These are phyloP conservation scores for Fusarium sp. DNA, from an alignment of 2,329 filamentous ascomycete species.

Conservation along the genomic window DNA sequence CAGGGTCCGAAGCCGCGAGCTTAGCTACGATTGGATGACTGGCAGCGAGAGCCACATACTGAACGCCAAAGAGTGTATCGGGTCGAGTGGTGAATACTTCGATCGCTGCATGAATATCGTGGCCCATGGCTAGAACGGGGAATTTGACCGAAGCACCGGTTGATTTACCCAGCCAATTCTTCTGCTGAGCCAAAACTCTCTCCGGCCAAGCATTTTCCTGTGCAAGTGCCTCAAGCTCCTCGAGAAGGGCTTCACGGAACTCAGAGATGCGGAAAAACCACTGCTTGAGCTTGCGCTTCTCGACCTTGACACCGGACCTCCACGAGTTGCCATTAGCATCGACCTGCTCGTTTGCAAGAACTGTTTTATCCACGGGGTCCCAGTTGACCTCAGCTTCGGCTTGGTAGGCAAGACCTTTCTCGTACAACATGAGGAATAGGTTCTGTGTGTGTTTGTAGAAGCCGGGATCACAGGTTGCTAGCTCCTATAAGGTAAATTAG, in stretches of 20 bases:
- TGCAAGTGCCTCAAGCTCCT: slow-evolving; percentile 73
- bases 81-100: slow-evolving; percentile 86
- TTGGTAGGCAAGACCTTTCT: slow-evolving; percentile 82
- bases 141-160: slow-evolving; percentile 78
- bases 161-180: slow-evolving; percentile 88
- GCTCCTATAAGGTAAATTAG: slow-evolving; percentile 64
- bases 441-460: slow-evolving; percentile 93
- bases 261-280: slow-evolving; percentile 90
- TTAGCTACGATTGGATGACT: slow-evolving; percentile 74
- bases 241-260: slow-evolving; percentile 76
- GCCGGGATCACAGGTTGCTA: slow-evolving; percentile 82
- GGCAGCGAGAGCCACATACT: slow-evolving; percentile 82
- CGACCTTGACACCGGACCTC: slow-evolving; percentile 86
- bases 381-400: slow-evolving; percentile 88
- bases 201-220: slow-evolving; percentile 79
- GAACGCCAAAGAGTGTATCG: slow-evolving; percentile 87
- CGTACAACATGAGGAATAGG: slow-evolving; percentile 80
- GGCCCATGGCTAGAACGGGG: slow-evolving; percentile 59
- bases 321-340: slow-evolving; percentile 85
- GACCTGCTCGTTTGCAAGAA: slow-evolving; percentile 94
- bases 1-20: slow-evolving; percentile 66
- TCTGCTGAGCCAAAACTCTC: slow-evolving; percentile 82
- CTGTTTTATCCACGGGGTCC: slow-evolving; percentile 88
- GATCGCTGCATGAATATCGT: slow-evolving; percentile 58
- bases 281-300: slow-evolving; percentile 81